Evolutionary conservation across 2,329 filamentous ascomycete species (phyloP), one percentile per base, ranked within the genome.

Genomic region (Fusarium multiceps): DNA sequence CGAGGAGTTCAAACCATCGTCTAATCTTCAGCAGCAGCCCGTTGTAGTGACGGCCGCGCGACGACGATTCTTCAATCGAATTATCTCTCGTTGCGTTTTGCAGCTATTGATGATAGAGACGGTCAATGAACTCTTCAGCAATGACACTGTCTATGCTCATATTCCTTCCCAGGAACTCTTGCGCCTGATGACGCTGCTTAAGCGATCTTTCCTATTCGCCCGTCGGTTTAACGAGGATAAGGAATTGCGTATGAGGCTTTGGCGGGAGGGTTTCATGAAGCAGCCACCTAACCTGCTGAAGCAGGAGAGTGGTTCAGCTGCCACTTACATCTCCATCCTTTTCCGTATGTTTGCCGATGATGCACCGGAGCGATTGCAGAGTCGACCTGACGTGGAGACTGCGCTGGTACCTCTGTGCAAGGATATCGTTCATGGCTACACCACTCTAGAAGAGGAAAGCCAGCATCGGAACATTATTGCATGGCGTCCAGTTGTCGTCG

Each of bases 71-170:
- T 99, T 99, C 86, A 99, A 99, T 82, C 93, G 95, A 73, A 99
- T 99, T 80, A 99, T 99, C 80, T 98, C 95, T 16, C 95, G 97
- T 72, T 99, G 96, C 78, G 97, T 99, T 6, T 85, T 99, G 11
- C 97, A 99, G 80, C 88, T 99, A 4, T 89, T 99, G 69, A 99
- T 99, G 94, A 99, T 99, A 74, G 97, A 99, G 80, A 99, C 97
- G 0, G 97, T 99, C 43, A 97, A 97, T 76, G 97, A 99, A 80
- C 89, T 99, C 50, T 99, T 99, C 83, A 97, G 94, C 73, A 99
- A 98, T 80, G 94, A 98, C 77, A 89, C 92, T 2, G 97, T 99
- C 18, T 99, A 99, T 78, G 87, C 90, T 8, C 90, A 97, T 78
- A 99, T 99, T 41, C 97, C 96, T 1, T 97, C 94, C 1, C 84